Evolutionary conservation across 1,139 yeast genomes (phyloP).

Genomic region (Debaryomyces psychrophilus): DNA sequence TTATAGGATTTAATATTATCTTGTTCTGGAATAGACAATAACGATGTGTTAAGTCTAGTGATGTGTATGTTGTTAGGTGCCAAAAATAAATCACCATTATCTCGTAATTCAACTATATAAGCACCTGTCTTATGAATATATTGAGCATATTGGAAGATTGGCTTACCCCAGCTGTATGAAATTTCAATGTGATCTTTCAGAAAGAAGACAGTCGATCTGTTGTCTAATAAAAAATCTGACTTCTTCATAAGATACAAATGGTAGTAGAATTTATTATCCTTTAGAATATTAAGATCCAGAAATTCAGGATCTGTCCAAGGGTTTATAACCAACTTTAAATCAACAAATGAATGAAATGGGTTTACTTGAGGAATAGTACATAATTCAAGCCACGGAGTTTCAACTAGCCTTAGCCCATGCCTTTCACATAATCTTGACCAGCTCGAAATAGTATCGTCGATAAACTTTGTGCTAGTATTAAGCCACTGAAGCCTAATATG

Average conservation of each 20-base stretch:
- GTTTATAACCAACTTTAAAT: conserved; percentile 60
- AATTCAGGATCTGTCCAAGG: conserved; percentile 71
- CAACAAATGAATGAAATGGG: conserved; percentile 88
- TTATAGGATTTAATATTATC: conserved; percentile 34
- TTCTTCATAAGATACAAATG: conserved; percentile 64
- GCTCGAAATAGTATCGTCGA: conserved; percentile 82
- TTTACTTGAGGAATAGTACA: conserved; percentile 73
- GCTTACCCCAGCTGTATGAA: conserved; percentile 89
- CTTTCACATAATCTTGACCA: conserved; percentile 86
- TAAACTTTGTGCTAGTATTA: conserved; percentile 82
- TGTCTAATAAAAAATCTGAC: conserved; percentile 80
- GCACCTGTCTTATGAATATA: conserved; percentile 89
- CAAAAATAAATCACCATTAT: conserved; percentile 76
- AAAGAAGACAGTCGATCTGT: conserved; percentile 70
- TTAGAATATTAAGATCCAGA: conserved; percentile 46
- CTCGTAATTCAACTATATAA: conserved; percentile 84
- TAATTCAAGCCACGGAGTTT: conserved; percentile 88
- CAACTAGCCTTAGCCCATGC: conserved; percentile 86
- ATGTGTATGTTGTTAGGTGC: conserved; percentile 82
- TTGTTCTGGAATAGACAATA: conserved; percentile 29
- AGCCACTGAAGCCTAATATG: conserved; percentile 93
- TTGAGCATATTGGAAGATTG: conserved; percentile 80
- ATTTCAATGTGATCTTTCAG: conserved; percentile 57
- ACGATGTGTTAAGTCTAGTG: conserved; percentile 55
- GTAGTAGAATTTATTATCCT: conserved; percentile 59